Base-by-base conservation (phyloP, 176 grass and related monocot species). In the Aegilops sharonensis region DNA sequence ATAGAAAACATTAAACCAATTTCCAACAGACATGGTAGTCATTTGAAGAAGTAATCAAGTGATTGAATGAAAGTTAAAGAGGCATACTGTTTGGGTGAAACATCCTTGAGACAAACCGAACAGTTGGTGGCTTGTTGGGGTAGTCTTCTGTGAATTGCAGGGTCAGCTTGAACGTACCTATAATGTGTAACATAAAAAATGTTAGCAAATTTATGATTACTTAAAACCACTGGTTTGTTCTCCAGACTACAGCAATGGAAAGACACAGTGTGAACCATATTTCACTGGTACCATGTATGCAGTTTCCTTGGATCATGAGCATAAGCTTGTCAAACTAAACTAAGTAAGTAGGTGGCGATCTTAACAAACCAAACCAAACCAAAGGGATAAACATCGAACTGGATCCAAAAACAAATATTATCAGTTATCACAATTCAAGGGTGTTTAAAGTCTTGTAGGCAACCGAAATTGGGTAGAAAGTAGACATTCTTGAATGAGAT, bases 111-210 rank as follows among this genome's bases (percentile, higher is more conserved):
- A 98, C 91, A 90, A 98, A 98, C 71, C 86, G 82, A 48, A 98
- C 96, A 87, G 84, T 92, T 20, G 96, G 93, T 36, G 96, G 96
- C 50, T 95, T 98, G 86, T 98, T 98, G n/a, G 96, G 93, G 63
- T 98, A 98, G 88, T 98, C 96, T 90, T 98, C 93, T 17, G 88
- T 80, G 68, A 94, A 94, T 82, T 95, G 88, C 79, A 98, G 82
- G 13, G 93, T 98, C 81, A 98, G 68, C 89, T 98, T 95, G 85
- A 98, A 95, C 86, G 93, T 98, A 64, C 96, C 96, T 98, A 69
- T 35, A 83, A 60, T 70, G 42, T 68, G 25, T 77, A 70, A 35
- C 25, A 40, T 18, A 30, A 48, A 31, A 63, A 15, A 81, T 31
- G 40, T 93, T 30, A 91, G 64, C 5, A 34, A 84, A 43, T 21